A percentile compares a stretch with the other conserved stretches of the same genome.
These are phyloP conservation scores for Russula sp. DNA, from an alignment of 768 basidiomycete species.

Conservation along the genomic window DNA sequence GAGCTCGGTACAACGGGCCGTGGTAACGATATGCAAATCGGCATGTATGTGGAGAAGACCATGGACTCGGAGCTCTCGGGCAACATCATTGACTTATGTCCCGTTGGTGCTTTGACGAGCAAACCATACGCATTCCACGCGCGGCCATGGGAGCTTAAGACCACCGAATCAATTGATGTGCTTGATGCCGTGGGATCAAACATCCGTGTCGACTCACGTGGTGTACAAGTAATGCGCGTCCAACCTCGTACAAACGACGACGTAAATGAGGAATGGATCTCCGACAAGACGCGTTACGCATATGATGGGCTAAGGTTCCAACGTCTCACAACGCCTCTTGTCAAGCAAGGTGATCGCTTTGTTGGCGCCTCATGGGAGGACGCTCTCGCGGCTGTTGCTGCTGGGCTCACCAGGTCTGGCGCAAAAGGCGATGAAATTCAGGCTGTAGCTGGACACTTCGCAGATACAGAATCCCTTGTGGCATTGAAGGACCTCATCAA, in stretches of 20 bases:
- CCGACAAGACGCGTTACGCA: slow-evolving; percentile 96
- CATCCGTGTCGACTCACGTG: slow-evolving; percentile 92
- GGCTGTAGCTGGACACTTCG: slow-evolving; percentile 86
- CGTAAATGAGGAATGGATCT: slow-evolving; percentile 99
- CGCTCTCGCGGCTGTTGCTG: slow-evolving; percentile 66
- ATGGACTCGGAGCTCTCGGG: slow-evolving; percentile 97
- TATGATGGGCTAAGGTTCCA: slow-evolving; percentile 96
- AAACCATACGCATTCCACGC: slow-evolving; percentile 99
- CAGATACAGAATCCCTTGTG: slow-evolving; percentile 90
- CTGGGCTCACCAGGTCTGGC: slow-evolving; percentile 73
- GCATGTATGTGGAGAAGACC: slow-evolving; percentile 95
- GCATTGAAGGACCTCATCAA: slow-evolving; percentile 92
- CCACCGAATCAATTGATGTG: slow-evolving; percentile 93
- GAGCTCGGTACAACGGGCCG: slow-evolving; percentile 95
- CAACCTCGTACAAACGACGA: slow-evolving; percentile 96
- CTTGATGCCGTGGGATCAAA: slow-evolving; percentile 94
- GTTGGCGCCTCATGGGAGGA: slow-evolving; percentile 88
- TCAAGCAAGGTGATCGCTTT: slow-evolving; percentile 90
- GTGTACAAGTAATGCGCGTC: slow-evolving; percentile 94
- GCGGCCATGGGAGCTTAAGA: slow-evolving; percentile 97
- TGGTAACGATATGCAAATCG: slow-evolving; percentile 97
- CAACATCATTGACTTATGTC: slow-evolving; percentile 95
- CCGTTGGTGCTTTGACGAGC: slow-evolving; percentile 95
- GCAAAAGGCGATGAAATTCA: slow-evolving; percentile 91
- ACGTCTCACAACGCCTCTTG: slow-evolving; percentile 83